Evolutionary conservation across 345 rosid genomes (phyloP).

Genomic region (Eucalyptus regnans): DNA sequence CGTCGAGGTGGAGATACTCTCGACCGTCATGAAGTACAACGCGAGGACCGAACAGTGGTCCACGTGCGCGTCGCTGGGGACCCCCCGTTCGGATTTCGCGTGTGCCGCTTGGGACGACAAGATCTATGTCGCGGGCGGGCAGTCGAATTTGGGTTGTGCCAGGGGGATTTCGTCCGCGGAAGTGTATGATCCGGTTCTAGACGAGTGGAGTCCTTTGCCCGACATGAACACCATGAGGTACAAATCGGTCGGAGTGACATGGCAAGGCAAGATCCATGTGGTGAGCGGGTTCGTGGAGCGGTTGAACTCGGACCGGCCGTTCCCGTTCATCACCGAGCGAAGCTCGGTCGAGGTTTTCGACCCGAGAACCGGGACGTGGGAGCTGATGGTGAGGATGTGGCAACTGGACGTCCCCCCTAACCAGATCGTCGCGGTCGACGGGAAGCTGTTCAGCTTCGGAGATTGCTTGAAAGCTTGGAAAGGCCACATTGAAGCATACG

Average conservation of each 20-base stretch:
- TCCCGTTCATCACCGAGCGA: conserved; percentile 22
- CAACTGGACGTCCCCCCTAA: conserved; percentile 50
- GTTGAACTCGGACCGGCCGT: conserved; percentile 3
- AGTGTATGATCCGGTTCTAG: conserved; percentile 13
- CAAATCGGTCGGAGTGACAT: conserved; percentile 39
- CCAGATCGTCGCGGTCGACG: conserved; percentile 25
- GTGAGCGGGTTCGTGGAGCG: conserved; percentile 32
- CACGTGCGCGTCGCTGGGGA: conserved; percentile 6
- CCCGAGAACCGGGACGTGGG: conserved; percentile 16
- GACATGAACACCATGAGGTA: conserved; percentile 27
- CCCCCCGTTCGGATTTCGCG: conserved; percentile 28
- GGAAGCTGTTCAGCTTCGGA: conserved; percentile 38
- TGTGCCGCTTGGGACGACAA: conserved; percentile 15
- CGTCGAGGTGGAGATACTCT: neutral
- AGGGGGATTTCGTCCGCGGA: conserved; percentile 22
- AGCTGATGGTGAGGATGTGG: conserved; percentile 45
- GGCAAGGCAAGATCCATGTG: conserved; percentile 36
- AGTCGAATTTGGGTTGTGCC: conserved; percentile 6
- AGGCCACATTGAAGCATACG: conserved; percentile 37
- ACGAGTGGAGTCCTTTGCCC: conserved; percentile 25
- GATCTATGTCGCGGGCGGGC: conserved; percentile 43
- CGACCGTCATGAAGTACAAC: conserved; percentile 13
- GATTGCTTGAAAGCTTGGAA: conserved; percentile 54
- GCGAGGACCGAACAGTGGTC: conserved; percentile 9
- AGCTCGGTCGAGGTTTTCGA: conserved; percentile 46